Evolutionary conservation across 306 rosid species (phyloP), one percentile per base, ranked within the genome.

Genomic region (Ziziphus jujuba): DNA sequence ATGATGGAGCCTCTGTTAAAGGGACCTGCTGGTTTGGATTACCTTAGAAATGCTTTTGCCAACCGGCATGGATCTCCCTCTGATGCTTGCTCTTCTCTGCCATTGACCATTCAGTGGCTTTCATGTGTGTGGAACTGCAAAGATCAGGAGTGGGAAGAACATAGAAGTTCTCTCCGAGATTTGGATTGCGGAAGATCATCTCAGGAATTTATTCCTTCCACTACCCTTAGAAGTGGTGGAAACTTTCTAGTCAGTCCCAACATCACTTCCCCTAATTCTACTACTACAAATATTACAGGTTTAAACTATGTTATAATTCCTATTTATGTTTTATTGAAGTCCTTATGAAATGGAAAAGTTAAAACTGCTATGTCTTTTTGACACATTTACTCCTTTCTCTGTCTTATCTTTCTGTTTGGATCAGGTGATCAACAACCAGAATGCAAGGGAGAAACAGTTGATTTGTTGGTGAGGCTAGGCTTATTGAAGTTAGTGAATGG

Each of bases 11-110:
- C 96, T 71, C 72, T 90, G 77, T 65, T 93, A 52, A 84, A 80
- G 75, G 99, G 99, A 6, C 88, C 99, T 63, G 82, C 91, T 57
- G 99, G 99, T 69, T 70, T 88, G 64, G 95, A 93, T 62, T 93
- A 93, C 77, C 97, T 93, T 14, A 81, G 84, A 76, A 90, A 84
- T 79, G 86, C 91, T 50, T 93, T 93, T 77, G 75, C 86, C 58
- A 87, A 81, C 71, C 86, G 87, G 59, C 58, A 86, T 70, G 99
- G 97, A 74, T 71, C 81, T 66, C 91, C 97, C 40, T 81, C 96
- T 25, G 86, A 79, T 69, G 96, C 97, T 38, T 21, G 31, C 48
- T 43, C 81, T 17, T 78, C 87, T 66, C 69, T 93, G 47, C 92
- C 92, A 22, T 51, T 75, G 48, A 83, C 96, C 1, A 20, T 65